phyloP scores from a whole-genome alignment of 768 basidiomycete genomes.

The Gyrodon lividus region DNA sequence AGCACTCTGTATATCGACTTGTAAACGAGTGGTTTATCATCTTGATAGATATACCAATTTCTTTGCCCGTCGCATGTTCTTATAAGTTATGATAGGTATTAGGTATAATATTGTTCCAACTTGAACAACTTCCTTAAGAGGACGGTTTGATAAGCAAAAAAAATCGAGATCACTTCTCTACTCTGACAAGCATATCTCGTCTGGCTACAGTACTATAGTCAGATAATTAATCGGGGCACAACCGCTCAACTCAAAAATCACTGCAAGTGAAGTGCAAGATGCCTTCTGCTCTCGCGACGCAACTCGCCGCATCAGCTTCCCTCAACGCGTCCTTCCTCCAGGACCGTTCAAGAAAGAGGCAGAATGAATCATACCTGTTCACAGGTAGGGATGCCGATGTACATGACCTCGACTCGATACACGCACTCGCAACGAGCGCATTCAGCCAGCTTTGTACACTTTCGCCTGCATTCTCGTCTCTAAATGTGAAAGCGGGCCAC shows the following conservation, averaged over 20 bases:
- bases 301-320: constrained; percentile 77
- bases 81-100: too few species aligned
- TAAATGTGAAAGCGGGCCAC: constrained; percentile 7
- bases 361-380: constrained; percentile 84
- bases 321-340: constrained; percentile 73
- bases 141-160: constrained; percentile 1
- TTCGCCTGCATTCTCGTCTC: constrained; percentile 46
- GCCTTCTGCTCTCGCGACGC: constrained; percentile 75
- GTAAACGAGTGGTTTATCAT: too few species aligned
- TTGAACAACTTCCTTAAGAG: constrained; percentile 4
- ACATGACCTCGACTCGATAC: constrained; percentile 86
- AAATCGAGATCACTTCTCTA: too few species aligned
- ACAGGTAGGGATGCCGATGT: constrained; percentile 75
- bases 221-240: not conserved
- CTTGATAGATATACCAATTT: too few species aligned
- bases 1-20: too few species aligned
- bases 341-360: constrained; percentile 59
- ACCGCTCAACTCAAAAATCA: not conserved
- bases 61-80: too few species aligned
- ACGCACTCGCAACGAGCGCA: constrained; percentile 77
- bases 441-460: constrained; percentile 69
- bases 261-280: constrained; percentile 27
- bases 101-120: too few species aligned
- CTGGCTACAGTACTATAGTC: not conserved
- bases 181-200: too few species aligned